Percentiles rank a stretch among this genome's conserved stretches.
Evolutionary conservation across 345 rosid species (phyloP).

Genomic region (Isatis tinctoria): DNA sequence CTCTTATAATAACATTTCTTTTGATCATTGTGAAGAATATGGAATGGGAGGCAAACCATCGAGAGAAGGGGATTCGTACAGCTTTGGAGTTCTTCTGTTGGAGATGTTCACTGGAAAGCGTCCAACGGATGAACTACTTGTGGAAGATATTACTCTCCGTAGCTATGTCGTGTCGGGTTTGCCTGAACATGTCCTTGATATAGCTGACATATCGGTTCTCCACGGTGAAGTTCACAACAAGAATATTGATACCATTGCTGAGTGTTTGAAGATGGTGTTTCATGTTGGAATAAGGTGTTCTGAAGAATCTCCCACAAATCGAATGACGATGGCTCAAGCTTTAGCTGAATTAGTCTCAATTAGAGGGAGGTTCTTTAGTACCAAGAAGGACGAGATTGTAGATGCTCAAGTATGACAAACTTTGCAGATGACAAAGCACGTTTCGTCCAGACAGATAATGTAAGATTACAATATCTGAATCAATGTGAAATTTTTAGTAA

Average conservation of each 20-base stretch:
- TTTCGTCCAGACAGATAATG: background rate
- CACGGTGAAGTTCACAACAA: background rate
- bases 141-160: conserved; percentile 15
- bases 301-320: conserved; percentile 6
- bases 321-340: conserved; percentile 14
- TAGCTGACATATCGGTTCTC: conserved; percentile 12
- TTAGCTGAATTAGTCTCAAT: conserved; percentile 5
- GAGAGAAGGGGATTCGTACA: background rate
- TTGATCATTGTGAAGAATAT: conserved; percentile 18
- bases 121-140: conserved; percentile 25
- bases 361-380: background rate
- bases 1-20: background rate
- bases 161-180: conserved; percentile 7
- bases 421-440: background rate
- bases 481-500: background rate
- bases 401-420: background rate
- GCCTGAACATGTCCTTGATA: background rate
- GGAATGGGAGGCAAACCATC: conserved; percentile 34
- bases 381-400: background rate
- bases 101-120: conserved; percentile 15
- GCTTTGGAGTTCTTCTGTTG: conserved; percentile 7
- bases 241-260: background rate
- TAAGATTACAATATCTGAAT: background rate
- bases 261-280: conserved; percentile 11
- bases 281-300: conserved; percentile 15